Evolutionary conservation across 2,329 filamentous ascomycete genomes (phyloP), one percentile per base, ranked within the genome.

Genomic region (Sarocladium oryzae): DNA sequence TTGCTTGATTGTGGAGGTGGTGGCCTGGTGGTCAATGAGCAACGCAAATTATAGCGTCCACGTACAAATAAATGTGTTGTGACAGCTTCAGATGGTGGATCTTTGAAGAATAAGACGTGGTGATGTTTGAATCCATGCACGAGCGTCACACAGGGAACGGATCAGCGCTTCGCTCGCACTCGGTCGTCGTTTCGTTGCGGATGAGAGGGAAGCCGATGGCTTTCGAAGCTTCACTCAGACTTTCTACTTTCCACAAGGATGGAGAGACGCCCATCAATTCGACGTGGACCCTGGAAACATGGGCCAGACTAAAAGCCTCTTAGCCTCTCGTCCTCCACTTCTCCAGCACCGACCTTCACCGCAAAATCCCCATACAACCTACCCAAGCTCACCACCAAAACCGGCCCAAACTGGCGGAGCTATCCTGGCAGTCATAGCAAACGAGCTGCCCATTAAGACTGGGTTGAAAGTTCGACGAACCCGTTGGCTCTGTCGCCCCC

Each of bases 341-440:
- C 21, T 20, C 37, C 37, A 26, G 26, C 8, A 43, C 40, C 23
- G 13, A 24, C 40, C 40, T 28, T 43, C 40, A 43, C 40, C 40
- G 40, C 40, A 43, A 43, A 43, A 28, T 28, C 23, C 13, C 23
- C 23, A 28, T 43, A 28, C 21, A 26, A 7, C n/a, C 23, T 16
- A 3, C 3, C 10, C 8, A 16, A 16, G 21, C 23, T 28, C 40
- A 28, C 40, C 40, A 43, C 40, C 40, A 43, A 43, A 43, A 43
- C 11, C 21, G n/a, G 7, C 21, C 40, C 40, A 43, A 43, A 43
- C 21, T 43, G 40, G 40, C 40, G 40, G 40, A 40, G n/a, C 18
- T 40, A 10, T n/a, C 33, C 7, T 36, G 5, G 33, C 6, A 15
- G 8, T 36, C 33, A 32, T 32, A 32, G 8, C 28, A 32, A 36